These are phyloP conservation scores for Penicillium dipodomyicola DNA, from an alignment of 495 filamentous ascomycete species.

Conservation along the genomic window DNA sequence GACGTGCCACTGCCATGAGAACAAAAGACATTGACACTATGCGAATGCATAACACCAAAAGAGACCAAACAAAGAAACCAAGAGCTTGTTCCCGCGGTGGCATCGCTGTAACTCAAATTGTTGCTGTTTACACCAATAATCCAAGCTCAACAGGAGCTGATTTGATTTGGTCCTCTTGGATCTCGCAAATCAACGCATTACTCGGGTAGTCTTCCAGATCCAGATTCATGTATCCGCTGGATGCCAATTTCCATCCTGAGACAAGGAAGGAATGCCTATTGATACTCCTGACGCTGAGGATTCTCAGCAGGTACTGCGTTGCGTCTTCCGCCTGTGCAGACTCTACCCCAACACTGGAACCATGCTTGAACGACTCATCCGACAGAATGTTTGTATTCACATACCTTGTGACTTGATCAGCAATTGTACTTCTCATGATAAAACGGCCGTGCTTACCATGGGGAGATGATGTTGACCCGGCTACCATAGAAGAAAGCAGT, in stretches of 20 bases:
- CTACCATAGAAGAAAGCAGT: too few relatives aligned
- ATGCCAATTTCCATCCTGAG: constrained; percentile 17
- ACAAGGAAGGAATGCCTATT: constrained; percentile 25
- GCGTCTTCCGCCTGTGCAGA: constrained; percentile 20
- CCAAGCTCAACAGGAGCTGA: constrained; percentile 6
- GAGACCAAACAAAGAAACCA: background rate
- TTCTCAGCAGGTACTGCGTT: constrained; percentile 18
- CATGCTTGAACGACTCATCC: constrained; percentile 12
- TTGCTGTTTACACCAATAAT: background rate
- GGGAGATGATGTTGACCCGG: too few relatives aligned
- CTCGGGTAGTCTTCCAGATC: background rate
- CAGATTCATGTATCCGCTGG: constrained; percentile 19
- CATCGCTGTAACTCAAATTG: too few relatives aligned
- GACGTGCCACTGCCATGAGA: constrained; percentile 3
- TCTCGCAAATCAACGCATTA: background rate
- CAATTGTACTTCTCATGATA: too few relatives aligned
- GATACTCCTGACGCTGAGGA: constrained; percentile 16
- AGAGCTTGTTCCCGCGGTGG: background rate
- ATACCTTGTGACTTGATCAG: constrained; percentile 15
- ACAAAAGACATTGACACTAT: background rate
- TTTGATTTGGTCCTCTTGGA: constrained; percentile 4
- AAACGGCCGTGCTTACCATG: too few relatives aligned
- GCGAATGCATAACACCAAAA: background rate
- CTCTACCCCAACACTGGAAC: constrained; percentile 16
- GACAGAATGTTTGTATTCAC: constrained; percentile 27